Percentiles rank a stretch among this genome's conserved stretches.
Evolutionary conservation across 768 basidiomycete species (phyloP).

Genomic region (Phylloporus arenicola): DNA sequence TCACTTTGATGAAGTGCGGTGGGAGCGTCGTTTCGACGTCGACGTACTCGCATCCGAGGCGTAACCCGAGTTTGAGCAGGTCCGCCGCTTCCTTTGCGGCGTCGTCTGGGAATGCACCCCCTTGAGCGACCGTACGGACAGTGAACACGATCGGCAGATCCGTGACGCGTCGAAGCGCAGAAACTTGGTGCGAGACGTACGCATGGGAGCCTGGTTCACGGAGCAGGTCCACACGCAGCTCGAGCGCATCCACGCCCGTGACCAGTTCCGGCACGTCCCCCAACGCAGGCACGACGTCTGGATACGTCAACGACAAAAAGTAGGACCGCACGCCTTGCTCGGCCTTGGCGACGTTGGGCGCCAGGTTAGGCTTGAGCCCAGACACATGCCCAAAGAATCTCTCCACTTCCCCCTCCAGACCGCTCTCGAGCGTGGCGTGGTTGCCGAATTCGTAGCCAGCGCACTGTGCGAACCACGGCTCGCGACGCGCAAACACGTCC

Average conservation of each 20-base stretch:
- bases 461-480: conserved; percentile 83
- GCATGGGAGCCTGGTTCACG: conserved; percentile 43
- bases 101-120: conserved; percentile 84
- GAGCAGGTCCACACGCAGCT: conserved; percentile 90
- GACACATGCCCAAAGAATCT: conserved; percentile 90
- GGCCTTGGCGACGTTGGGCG: conserved; percentile 40
- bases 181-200: conserved; percentile 79
- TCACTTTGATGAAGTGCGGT: no score
- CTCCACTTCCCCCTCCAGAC: conserved; percentile 50
- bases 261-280: conserved; percentile 65
- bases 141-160: conserved; percentile 89
- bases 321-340: conserved; percentile 61
- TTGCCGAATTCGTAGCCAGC: conserved; percentile 83
- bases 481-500: conserved; percentile 79
- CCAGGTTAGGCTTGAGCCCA: conserved; percentile 61
- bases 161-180: conserved; percentile 69
- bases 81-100: conserved; percentile 66
- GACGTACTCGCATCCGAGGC: conserved; percentile 85
- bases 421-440: conserved; percentile 41
- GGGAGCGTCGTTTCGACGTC: conserved; percentile 85
- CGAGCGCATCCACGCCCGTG: conserved; percentile 85
- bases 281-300: conserved; percentile 72
- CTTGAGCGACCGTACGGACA: conserved; percentile 81
- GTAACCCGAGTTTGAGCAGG: conserved; percentile 72
- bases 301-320: conserved; percentile 91